Percentiles rank a stretch among this genome's conserved stretches.
Evolutionary conservation across 2,329 filamentous ascomycete genomes (phyloP).

Genomic region (Metarhizium rileyi): DNA sequence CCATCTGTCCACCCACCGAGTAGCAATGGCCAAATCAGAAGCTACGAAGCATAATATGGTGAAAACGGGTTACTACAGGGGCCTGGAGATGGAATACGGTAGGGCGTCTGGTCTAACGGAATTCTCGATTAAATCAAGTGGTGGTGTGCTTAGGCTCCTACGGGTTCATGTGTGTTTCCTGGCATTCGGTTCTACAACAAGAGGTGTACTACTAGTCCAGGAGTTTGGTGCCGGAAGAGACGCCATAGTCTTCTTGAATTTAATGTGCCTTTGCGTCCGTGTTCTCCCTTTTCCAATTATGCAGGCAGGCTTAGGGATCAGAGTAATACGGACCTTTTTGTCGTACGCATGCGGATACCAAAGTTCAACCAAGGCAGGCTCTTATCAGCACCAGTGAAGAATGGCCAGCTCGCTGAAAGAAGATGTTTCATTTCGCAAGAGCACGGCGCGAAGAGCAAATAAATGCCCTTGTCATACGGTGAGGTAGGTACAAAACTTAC

Average conservation of each 20-base stretch:
- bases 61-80: neutral
- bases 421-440: too few relatives aligned
- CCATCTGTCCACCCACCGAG: conserved; percentile 44
- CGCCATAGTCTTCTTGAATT: neutral
- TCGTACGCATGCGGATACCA: too few relatives aligned
- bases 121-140: neutral
- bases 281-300: neutral
- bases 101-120: neutral
- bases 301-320: too few relatives aligned
- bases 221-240: conserved; percentile 3
- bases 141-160: neutral
- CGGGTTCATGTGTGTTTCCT: neutral
- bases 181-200: neutral
- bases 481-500: too few relatives aligned
- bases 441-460: too few relatives aligned
- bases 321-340: too few relatives aligned
- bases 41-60: conserved; percentile 38
- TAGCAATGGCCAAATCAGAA: conserved; percentile 46
- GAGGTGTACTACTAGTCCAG: conserved; percentile 2
- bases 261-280: neutral
- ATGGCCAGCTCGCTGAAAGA: too few relatives aligned
- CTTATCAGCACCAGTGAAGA: too few relatives aligned
- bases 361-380: too few relatives aligned
- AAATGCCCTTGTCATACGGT: too few relatives aligned
- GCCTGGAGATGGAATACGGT: neutral